Evolutionary conservation across 192 early-diverging fungal genomes (phyloP).

Genomic region (Backusella tuberculispora): DNA sequence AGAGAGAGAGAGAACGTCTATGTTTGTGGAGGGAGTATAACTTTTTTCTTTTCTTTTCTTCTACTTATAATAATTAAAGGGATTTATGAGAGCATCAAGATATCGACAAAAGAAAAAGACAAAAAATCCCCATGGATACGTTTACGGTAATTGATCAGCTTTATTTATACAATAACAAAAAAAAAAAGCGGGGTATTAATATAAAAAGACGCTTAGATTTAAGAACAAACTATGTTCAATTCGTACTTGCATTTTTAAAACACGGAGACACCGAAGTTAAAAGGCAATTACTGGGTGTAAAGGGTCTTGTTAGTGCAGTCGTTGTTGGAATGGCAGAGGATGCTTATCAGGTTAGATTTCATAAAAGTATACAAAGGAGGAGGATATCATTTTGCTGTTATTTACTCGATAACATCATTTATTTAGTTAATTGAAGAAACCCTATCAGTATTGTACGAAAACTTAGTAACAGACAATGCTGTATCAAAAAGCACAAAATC

Average conservation of each 20-base stretch:
- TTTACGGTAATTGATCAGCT: conserved; percentile 29
- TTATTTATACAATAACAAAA: neutral
- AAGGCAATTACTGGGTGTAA: conserved; percentile 71
- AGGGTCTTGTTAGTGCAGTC: conserved; percentile 67
- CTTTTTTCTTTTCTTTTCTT: too few relatives aligned
- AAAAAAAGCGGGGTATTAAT: neutral
- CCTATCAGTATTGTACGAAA: conserved; percentile 55
- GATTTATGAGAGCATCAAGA: conserved; percentile 34
- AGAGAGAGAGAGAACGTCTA: too few relatives aligned
- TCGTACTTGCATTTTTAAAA: conserved; percentile 79
- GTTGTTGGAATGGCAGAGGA: conserved; percentile 73
- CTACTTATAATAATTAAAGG: conserved; percentile 14
- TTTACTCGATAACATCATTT: neutral
- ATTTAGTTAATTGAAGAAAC: conserved; percentile 56
- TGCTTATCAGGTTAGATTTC: conserved; percentile 57
- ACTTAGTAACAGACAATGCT: conserved; percentile 67
- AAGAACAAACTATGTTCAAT: conserved; percentile 72
- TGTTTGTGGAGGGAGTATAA: too few relatives aligned
- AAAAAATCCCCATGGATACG: conserved; percentile 31
- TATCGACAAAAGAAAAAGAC: conserved; percentile 34
- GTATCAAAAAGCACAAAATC: conserved; percentile 62
- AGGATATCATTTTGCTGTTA: neutral
- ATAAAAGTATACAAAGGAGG: neutral
- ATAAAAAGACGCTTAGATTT: conserved; percentile 50
- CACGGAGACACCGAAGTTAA: conserved; percentile 71